These are phyloP conservation scores for Phialophora tarda DNA, from an alignment of 2,329 filamentous ascomycete species.

Conservation along the genomic window DNA sequence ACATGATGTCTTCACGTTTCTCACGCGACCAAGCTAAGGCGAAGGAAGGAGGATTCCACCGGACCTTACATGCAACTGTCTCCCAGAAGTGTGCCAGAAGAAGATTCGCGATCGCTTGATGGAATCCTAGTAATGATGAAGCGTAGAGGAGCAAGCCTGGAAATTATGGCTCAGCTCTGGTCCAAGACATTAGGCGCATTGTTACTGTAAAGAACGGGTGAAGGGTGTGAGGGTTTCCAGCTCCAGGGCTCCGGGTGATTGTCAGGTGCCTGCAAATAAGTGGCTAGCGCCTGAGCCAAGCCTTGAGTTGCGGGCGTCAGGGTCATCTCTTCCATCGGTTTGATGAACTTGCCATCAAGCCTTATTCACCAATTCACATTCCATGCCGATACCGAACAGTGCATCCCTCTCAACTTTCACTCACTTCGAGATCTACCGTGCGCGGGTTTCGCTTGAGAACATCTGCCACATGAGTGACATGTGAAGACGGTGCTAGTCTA, in stretches of 20 bases:
- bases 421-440: neutral
- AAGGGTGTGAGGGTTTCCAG: neutral
- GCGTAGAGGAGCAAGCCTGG: neutral
- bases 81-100: neutral
- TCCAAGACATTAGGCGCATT: neutral
- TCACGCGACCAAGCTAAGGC: neutral
- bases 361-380: constrained; percentile 29
- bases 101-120: neutral
- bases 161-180: neutral
- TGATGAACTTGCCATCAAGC: constrained; percentile 27
- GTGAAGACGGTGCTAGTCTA: constrained; percentile 1
- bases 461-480: neutral
- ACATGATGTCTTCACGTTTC: constrained; percentile 21
- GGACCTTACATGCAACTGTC: neutral
- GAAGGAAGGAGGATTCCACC: too few species aligned
- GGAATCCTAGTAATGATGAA: neutral
- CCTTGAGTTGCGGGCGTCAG: constrained; percentile 27
- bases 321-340: constrained; percentile 31
- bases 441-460: neutral
- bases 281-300: constrained; percentile 29
- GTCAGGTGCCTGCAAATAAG: constrained; percentile 2
- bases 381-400: neutral
- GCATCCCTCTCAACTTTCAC: neutral
- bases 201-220: neutral
- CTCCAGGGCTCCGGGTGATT: neutral